Percentiles rank a stretch among this genome's conserved stretches.
These are phyloP conservation scores for Phyllosticta paracitricarpa DNA, from an alignment of 2,329 filamentous ascomycete species.

Conservation along the genomic window DNA sequence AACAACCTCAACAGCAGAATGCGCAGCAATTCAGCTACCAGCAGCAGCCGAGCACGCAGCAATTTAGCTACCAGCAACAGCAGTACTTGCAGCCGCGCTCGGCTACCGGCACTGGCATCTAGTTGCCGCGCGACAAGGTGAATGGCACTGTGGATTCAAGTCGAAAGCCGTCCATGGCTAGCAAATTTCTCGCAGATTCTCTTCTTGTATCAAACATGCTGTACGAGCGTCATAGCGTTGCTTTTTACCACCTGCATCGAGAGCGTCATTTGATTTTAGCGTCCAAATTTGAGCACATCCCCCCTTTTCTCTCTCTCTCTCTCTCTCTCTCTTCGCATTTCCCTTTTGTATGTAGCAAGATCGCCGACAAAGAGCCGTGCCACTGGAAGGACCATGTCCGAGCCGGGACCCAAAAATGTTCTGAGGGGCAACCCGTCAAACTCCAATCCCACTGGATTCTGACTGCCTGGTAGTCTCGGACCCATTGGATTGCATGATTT, in stretches of 20 bases:
- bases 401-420: not conserved
- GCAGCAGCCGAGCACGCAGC: slow-evolving; percentile 19
- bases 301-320: slow-evolving; percentile 1
- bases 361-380: not conserved
- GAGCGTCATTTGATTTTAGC: slow-evolving; percentile 10
- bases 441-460: not conserved
- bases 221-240: slow-evolving; percentile 32
- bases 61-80: slow-evolving; percentile 21
- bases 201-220: slow-evolving; percentile 29
- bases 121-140: not conserved
- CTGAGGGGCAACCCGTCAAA: not conserved
- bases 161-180: not conserved
- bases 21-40: slow-evolving; percentile 24
- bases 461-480: not conserved
- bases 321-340: slow-evolving; percentile 7
- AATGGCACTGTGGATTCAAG: not conserved
- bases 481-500: slow-evolving; percentile 3
- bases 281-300: not conserved
- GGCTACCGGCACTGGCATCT: not conserved
- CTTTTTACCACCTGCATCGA: slow-evolving; percentile 17
- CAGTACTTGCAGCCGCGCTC: slow-evolving; percentile 27
- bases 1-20: slow-evolving; percentile 20
- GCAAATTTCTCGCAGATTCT: slow-evolving; percentile 7
- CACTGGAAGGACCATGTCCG: not conserved
- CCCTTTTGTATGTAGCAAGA: slow-evolving; percentile 1